Base-by-base conservation (phyloP, 1,284 basidiomycete species). In the Polyporus tsugae region DNA sequence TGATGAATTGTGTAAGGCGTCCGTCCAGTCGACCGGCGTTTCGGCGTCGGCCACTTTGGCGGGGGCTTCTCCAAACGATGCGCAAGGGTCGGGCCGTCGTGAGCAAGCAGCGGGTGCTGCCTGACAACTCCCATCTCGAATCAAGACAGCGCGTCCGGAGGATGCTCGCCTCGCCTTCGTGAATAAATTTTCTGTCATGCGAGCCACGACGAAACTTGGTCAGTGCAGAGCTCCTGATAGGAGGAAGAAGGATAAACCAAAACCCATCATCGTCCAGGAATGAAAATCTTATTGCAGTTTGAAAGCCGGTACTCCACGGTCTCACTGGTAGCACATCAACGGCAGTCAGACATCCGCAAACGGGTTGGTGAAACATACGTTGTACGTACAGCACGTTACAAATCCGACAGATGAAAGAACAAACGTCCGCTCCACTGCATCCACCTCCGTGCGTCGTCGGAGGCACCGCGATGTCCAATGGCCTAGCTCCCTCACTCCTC, bases 371-470 rank as follows among this genome's bases (percentile, higher is more conserved):
- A 66, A 65, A 66, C 64, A 66, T 72, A 70, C 68, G 66, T 35
- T 66, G 64, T 64, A 72, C 70, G 70, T 69, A 72, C 70, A 46
- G 57, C 55, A 38, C 62, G 42, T 49, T 57, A 60, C 60, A 59
- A 22, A 6, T 22, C 29, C 19, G 35, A 38, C 35, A 38, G 55
- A 38, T 11, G 55, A 38, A 38, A 38, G 52, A 10, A 22, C 33
- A 19, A 22, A 35, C 13, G 38, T 41, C 36, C 22, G n/a, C 36
- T 35, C 49, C 59, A 53, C n/a, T 25, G n/a, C 22, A 19, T 53
- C 25, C 55, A 36, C 42, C 58, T 59, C 46, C 64, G 36, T 52
- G 44, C 58, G 7, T 29, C 36, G 22, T 38, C 44, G n/a, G 36
- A 46, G 25, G 33, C 41, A 52, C 13, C 25, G 6, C 55, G 10